Percentiles rank a stretch among this genome's conserved stretches.
These are phyloP conservation scores for Striga asiatica DNA, from an alignment of 257 asterid genomes.

Conservation along the genomic window DNA sequence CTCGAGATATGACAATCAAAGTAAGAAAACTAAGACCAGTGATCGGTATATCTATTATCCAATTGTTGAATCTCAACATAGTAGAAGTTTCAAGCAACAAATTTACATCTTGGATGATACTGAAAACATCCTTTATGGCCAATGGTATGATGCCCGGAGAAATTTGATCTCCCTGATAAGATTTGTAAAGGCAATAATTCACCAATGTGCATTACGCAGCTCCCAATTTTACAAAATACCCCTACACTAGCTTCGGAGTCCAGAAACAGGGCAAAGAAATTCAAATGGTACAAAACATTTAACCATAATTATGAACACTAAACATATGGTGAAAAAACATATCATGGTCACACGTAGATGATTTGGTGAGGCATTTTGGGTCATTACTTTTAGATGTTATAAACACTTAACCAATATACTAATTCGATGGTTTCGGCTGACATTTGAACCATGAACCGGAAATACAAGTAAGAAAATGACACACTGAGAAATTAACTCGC, in stretches of 20 bases:
- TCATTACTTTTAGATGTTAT: slow-evolving; percentile 12
- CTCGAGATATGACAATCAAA: slow-evolving; percentile 94
- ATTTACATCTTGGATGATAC: slow-evolving; percentile 97
- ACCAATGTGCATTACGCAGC: slow-evolving; percentile 13
- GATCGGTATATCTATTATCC: slow-evolving; percentile 15
- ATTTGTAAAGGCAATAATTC: slow-evolving; percentile 20
- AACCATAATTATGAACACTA: background rate
- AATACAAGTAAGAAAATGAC: slow-evolving; percentile 13
- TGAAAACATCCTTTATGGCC: slow-evolving; percentile 96
- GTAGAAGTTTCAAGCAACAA: slow-evolving; percentile 13
- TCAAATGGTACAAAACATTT: slow-evolving; percentile 7
- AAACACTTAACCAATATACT: too few relatives aligned
- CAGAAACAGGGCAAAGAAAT: slow-evolving; percentile 1
- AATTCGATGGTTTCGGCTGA: too few relatives aligned
- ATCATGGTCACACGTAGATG: slow-evolving; percentile 8
- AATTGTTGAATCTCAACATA: background rate
- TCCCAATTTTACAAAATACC: background rate
- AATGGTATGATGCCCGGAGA: slow-evolving; percentile 92
- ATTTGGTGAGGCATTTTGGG: background rate
- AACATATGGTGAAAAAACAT: slow-evolving; percentile 6
- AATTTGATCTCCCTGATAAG: slow-evolving; percentile 76
- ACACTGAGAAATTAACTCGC: slow-evolving; percentile 38
- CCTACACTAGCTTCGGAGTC: slow-evolving; percentile 4
- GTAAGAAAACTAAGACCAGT: slow-evolving; percentile 34
- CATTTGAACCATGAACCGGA: too few relatives aligned